These are phyloP conservation scores for Bruguiera gymnorhiza DNA, from an alignment of 345 rosid species.

Conservation along the genomic window DNA sequence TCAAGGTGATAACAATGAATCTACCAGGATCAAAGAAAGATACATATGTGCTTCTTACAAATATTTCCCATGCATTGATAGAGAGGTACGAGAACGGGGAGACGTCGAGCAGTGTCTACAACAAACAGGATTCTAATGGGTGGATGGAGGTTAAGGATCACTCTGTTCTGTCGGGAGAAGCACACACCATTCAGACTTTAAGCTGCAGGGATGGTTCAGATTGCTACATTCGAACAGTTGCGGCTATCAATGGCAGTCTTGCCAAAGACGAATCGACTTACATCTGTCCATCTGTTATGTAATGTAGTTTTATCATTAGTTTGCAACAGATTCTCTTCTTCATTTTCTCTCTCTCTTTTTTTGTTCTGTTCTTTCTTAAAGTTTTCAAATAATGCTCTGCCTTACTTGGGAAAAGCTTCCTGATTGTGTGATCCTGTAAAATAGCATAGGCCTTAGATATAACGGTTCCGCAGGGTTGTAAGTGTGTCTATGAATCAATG, in stretches of 20 bases:
- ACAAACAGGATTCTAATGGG: slow-evolving; percentile 57
- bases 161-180: slow-evolving; percentile 52
- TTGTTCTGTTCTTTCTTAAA: background rate
- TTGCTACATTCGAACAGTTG: slow-evolving; percentile 48
- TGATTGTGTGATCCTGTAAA: too few relatives aligned
- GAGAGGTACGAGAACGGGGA: slow-evolving; percentile 36
- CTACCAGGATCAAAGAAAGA: slow-evolving; percentile 36
- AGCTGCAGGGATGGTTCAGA: slow-evolving; percentile 37
- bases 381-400: background rate
- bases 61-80: slow-evolving; percentile 53
- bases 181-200: slow-evolving; percentile 48
- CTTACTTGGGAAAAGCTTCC: background rate
- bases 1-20: slow-evolving; percentile 48
- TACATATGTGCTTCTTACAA: slow-evolving; percentile 45
- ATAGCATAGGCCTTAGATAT: too few relatives aligned
- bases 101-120: slow-evolving; percentile 22
- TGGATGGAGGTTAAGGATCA: slow-evolving; percentile 83
- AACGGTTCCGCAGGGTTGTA: too few relatives aligned
- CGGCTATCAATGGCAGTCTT: slow-evolving; percentile 43
- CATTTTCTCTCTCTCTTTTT: background rate
- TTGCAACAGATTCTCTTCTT: background rate
- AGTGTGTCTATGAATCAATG: too few relatives aligned
- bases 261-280: slow-evolving; percentile 37
- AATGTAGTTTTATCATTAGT: background rate
- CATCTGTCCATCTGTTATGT: slow-evolving; percentile 33